Percentiles rank a stretch among this genome's conserved stretches.
phyloP scores from a whole-genome alignment of 139 green algal species.

The Chlorella sp. region DNA sequence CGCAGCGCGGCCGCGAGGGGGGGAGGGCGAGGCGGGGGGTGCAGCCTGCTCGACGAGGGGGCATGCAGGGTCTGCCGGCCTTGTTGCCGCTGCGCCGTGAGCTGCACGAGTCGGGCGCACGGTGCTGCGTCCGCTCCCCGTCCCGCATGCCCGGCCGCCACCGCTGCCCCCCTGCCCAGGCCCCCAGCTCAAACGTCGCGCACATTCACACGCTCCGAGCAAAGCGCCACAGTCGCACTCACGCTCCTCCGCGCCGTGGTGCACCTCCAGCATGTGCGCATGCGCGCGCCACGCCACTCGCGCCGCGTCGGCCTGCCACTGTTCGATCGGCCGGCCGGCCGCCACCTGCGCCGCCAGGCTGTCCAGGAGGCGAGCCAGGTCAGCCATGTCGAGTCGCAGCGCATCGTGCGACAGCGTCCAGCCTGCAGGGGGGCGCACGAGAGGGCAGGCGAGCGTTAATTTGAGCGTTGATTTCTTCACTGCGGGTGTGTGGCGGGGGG shows the following conservation, averaged over 20 bases:
- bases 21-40: too few species aligned
- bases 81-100: background rate
- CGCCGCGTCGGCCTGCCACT: background rate
- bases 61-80: too few species aligned
- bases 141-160: too few species aligned
- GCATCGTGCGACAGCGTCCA: slow-evolving; percentile 21
- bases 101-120: too few species aligned
- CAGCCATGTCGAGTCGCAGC: slow-evolving; percentile 14
- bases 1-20: background rate
- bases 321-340: background rate
- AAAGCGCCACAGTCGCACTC: background rate
- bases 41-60: too few species aligned
- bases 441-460: background rate
- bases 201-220: too few species aligned
- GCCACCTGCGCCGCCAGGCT: background rate
- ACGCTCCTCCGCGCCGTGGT: slow-evolving; percentile 10
- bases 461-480: too few species aligned
- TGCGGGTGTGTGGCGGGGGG: background rate
- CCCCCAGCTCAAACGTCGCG: too few species aligned
- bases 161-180: background rate
- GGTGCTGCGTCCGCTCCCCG: too few species aligned
- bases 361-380: slow-evolving; percentile 5
- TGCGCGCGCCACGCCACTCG: background rate
- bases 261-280: slow-evolving; percentile 13
- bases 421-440: background rate